phyloP scores from a whole-genome alignment of 495 filamentous ascomycete genomes.

The Tuber borchii region DNA sequence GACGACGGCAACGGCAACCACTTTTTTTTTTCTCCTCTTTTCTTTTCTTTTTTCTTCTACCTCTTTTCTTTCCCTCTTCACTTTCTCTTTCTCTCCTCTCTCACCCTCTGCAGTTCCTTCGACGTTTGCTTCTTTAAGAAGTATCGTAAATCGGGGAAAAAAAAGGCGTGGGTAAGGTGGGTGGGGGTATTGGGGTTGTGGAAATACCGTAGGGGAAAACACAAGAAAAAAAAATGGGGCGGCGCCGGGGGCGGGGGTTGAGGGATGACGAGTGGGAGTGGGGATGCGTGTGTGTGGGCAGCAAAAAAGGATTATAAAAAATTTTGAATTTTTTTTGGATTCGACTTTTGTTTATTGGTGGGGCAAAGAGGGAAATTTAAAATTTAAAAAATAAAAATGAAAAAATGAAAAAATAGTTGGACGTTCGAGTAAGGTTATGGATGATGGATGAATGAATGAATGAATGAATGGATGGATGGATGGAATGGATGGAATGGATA shows the following conservation, averaged over 20 bases:
- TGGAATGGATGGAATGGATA: neutral
- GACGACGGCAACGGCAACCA: neutral
- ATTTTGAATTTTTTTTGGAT: neutral
- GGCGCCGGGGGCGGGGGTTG: slow-evolving; percentile 2
- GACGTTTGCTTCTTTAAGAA: slow-evolving; percentile 37
- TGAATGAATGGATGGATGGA: slow-evolving; percentile 4
- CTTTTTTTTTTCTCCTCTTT: neutral
- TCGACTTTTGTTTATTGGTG: neutral
- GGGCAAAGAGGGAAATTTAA: slow-evolving; percentile 4
- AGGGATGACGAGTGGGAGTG: slow-evolving; percentile 3
- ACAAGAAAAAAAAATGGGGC: slow-evolving; percentile 6
- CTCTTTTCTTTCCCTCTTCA: neutral
- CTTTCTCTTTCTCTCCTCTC: neutral
- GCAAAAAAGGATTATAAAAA: neutral
- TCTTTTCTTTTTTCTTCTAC: neutral
- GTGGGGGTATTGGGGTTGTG: slow-evolving; percentile 4
- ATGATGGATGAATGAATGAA: neutral
- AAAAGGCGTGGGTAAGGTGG: slow-evolving; percentile 19
- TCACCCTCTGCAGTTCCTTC: slow-evolving; percentile 26
- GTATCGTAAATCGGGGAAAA: slow-evolving; percentile 37
- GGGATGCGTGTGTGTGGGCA: slow-evolving; percentile 1
- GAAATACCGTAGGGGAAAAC: slow-evolving; percentile 1
- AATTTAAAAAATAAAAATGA: neutral
- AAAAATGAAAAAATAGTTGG: neutral
- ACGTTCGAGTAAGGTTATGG: slow-evolving; percentile 6